These are phyloP conservation scores for Biscutella laevigata DNA, from an alignment of 441 rosid species.

Conservation along the genomic window DNA sequence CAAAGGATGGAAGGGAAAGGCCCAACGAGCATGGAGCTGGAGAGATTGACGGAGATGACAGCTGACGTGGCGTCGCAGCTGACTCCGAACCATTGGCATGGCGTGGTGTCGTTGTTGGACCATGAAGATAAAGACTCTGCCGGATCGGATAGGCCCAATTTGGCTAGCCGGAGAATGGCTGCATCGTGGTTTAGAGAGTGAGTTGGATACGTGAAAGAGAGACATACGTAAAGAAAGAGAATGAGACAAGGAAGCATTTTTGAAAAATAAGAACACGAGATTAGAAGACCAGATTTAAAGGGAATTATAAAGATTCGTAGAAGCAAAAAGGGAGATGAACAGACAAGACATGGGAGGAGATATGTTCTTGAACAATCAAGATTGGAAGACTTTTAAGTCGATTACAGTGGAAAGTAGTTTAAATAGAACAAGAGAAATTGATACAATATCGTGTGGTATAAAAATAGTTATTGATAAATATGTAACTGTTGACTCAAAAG, in stretches of 20 bases:
- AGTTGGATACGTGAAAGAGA: conserved; percentile 2
- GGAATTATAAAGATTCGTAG: conserved; percentile 6
- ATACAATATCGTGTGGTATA: too few relatives aligned
- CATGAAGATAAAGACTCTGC: conserved; percentile 39
- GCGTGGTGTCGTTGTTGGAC: conserved; percentile 37
- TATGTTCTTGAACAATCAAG: conserved; percentile 8
- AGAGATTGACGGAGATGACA: conserved; percentile 39
- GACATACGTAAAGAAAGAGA: conserved; percentile 19
- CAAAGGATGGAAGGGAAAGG: conserved; percentile 52
- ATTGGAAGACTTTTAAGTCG: not conserved
- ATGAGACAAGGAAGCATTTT: conserved; percentile 30
- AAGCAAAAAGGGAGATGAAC: conserved; percentile 19
- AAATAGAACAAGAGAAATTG: too few relatives aligned
- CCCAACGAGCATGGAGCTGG: conserved; percentile 33
- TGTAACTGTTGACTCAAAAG: not conserved
- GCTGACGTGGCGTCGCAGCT: conserved; percentile 29
- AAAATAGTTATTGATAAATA: not conserved
- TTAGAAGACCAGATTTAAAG: too few relatives aligned
- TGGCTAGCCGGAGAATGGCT: conserved; percentile 38
- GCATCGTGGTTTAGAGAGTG: conserved; percentile 42
- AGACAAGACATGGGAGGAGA: conserved; percentile 23
- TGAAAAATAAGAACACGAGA: too few relatives aligned
- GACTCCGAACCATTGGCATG: conserved; percentile 51
- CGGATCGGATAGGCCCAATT: conserved; percentile 36
- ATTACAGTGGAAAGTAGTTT: not conserved